Conservation (phyloP, 2,329 filamentous ascomycete genomes). For the Macrophomina phaseolina region DNA sequence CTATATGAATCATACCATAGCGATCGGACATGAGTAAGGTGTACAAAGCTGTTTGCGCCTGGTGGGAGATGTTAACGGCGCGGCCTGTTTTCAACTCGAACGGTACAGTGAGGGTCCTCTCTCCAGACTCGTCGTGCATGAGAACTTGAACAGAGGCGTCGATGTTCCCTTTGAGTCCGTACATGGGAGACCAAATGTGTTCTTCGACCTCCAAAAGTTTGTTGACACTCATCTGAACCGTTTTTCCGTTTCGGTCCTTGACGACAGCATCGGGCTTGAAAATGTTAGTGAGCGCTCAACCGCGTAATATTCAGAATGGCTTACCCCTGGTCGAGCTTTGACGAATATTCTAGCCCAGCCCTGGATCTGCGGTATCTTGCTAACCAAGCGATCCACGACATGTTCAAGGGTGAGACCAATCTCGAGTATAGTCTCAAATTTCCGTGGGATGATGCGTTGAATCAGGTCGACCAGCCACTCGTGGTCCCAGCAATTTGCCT, state of each 20-base stretch:
- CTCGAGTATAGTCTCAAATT: conserved; percentile 88
- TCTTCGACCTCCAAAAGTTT: conserved; percentile 97
- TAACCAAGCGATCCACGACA: conserved; percentile 78
- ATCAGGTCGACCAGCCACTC: conserved; percentile 71
- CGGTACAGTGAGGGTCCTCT: conserved; percentile 79
- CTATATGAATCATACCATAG: conserved; percentile 62
- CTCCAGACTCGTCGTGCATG: conserved; percentile 72
- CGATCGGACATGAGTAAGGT: conserved; percentile 90
- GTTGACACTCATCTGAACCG: conserved; percentile 81
- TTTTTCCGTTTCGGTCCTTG: conserved; percentile 77
- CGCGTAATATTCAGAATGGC: conserved; percentile 31
- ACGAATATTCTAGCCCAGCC: conserved; percentile 87
- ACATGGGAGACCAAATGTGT: conserved; percentile 98
- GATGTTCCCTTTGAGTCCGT: conserved; percentile 95
- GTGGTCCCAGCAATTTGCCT: conserved; percentile 80
- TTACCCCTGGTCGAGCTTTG: conserved; percentile 69
- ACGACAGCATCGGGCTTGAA: conserved; percentile 71
- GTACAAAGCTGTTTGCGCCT: conserved; percentile 93
- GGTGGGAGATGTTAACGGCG: conserved; percentile 79
- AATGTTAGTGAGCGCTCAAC: conserved; percentile 37
- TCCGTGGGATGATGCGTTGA: conserved; percentile 70
- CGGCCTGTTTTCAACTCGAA: conserved; percentile 94
- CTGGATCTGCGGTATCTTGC: conserved; percentile 81
- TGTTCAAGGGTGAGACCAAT: conserved; percentile 77
- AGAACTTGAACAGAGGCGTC: conserved; percentile 93